A percentile compares a stretch with the other conserved stretches of the same genome.
Evolutionary conservation across 148 eudicot genomes (phyloP).

Genomic region (Salicornia ramosissima): DNA sequence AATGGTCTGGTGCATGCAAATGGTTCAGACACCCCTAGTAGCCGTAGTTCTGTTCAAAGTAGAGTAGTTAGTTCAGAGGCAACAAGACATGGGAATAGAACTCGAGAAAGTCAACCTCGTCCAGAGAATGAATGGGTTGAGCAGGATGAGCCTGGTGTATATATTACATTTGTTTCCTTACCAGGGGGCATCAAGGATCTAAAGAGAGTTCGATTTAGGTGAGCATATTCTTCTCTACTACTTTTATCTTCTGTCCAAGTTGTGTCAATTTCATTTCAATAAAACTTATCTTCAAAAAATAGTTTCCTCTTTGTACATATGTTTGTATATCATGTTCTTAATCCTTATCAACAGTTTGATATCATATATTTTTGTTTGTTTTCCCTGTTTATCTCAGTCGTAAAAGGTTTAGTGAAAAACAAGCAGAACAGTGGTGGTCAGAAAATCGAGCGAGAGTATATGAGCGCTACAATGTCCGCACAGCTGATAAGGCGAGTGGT

Average conservation of each 20-base stretch:
- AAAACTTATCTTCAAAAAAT: not conserved
- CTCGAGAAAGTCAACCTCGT: slow-evolving; percentile 61
- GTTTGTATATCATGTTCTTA: not conserved
- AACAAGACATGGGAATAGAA: slow-evolving; percentile 59
- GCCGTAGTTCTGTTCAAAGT: slow-evolving; percentile 49
- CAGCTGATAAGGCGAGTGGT: slow-evolving; percentile 75
- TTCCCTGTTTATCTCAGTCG: slow-evolving; percentile 53
- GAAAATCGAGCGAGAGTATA: slow-evolving; percentile 88
- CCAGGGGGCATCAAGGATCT: slow-evolving; percentile 90
- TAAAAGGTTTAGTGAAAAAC: slow-evolving; percentile 88
- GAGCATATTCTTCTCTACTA: slow-evolving; percentile 15
- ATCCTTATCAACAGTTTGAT: not conserved
- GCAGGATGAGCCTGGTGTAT: slow-evolving; percentile 97
- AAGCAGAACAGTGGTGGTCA: slow-evolving; percentile 99
- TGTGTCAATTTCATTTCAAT: not conserved
- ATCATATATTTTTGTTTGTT: not conserved
- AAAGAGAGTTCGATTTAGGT: slow-evolving; percentile 98
- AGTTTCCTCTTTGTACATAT: not conserved
- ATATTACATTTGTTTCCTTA: slow-evolving; percentile 80
- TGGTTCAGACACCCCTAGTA: slow-evolving; percentile 56
- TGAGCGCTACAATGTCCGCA: slow-evolving; percentile 81
- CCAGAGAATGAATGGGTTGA: slow-evolving; percentile 87
- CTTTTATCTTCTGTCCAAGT: not conserved
- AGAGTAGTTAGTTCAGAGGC: slow-evolving; percentile 46
- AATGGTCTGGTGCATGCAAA: slow-evolving; percentile 46